Evolutionary conservation across 768 basidiomycete genomes (phyloP).

Genomic region (Russula olivacea): DNA sequence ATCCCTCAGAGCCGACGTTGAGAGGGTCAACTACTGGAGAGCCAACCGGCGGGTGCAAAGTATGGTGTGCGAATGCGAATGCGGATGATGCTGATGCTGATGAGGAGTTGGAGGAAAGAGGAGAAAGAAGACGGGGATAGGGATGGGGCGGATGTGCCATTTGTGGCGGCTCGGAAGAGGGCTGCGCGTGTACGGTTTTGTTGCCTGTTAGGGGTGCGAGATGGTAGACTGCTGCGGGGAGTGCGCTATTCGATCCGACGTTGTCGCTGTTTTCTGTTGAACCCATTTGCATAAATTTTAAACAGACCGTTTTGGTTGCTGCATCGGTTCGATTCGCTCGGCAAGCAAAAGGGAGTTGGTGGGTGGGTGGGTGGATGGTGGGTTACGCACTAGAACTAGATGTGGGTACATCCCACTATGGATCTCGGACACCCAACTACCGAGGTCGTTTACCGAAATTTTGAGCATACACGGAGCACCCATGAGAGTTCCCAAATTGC

Average conservation of each 20-base stretch:
- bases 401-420: conserved; percentile 61
- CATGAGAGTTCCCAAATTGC: no score
- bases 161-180: conserved; percentile 32
- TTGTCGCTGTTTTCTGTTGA: conserved; percentile 33
- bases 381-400: conserved; percentile 50
- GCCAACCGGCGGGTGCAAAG: conserved; percentile 54
- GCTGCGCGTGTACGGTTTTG: conserved; percentile 42
- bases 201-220: conserved; percentile 50
- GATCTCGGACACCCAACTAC: conserved; percentile 64
- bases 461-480: conserved; percentile 44
- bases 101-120: background rate
- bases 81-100: background rate
- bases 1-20: conserved; percentile 41
- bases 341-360: background rate
- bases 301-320: conserved; percentile 51
- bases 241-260: conserved; percentile 67
- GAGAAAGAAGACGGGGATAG: conserved; percentile 5
- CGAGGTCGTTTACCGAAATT: conserved; percentile 50
- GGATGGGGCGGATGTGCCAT: background rate
- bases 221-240: conserved; percentile 67
- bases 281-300: conserved; percentile 63
- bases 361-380: background rate
- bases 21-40: conserved; percentile 73
- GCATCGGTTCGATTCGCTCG: no score
- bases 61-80: conserved; percentile 31